phyloP scores from a whole-genome alignment of 202 grass and related monocot genomes.

The Zizania palustris region DNA sequence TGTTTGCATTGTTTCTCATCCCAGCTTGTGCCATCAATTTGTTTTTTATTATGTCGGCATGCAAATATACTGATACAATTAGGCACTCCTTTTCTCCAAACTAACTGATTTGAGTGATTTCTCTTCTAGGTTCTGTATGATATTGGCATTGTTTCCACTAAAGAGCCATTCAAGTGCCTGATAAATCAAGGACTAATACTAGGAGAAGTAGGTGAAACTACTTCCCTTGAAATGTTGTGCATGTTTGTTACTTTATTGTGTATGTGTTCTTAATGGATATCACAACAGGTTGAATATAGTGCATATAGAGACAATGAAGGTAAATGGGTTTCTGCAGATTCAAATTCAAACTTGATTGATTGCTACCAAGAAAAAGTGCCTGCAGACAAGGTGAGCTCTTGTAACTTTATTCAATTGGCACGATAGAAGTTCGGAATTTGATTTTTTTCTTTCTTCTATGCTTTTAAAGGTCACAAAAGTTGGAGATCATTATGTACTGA shows the following conservation, averaged over 20 bases:
- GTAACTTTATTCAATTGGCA: conserved; percentile 20
- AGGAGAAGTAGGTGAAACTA: conserved; percentile 78
- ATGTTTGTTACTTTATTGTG: conserved; percentile 11
- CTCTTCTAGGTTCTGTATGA: conserved; percentile 81
- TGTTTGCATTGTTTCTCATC: background rate
- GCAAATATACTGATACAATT: background rate
- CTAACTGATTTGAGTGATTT: conserved; percentile 30
- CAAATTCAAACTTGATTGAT: conserved; percentile 50
- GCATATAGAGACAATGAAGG: conserved; percentile 82
- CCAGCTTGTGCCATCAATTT: conserved; percentile 14
- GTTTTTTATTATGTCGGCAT: background rate
- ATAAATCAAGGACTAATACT: conserved; percentile 99
- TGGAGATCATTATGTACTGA: conserved; percentile 87
- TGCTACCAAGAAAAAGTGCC: conserved; percentile 79
- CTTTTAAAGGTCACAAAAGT: conserved; percentile 72
- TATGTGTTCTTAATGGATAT: conserved; percentile 37
- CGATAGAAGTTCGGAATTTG: conserved; percentile 27
- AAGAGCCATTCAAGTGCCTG: conserved; percentile 94
- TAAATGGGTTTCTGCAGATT: conserved; percentile 77
- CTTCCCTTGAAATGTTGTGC: background rate
- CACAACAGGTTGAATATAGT: conserved; percentile 83
- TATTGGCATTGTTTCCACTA: conserved; percentile 93
- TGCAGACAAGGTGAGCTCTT: conserved; percentile 67
- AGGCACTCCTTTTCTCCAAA: conserved; percentile 38
- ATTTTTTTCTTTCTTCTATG: conserved; percentile 36